These are phyloP conservation scores for Colletotrichum paranaense DNA, from an alignment of 2,329 filamentous ascomycete species.

Conservation along the genomic window DNA sequence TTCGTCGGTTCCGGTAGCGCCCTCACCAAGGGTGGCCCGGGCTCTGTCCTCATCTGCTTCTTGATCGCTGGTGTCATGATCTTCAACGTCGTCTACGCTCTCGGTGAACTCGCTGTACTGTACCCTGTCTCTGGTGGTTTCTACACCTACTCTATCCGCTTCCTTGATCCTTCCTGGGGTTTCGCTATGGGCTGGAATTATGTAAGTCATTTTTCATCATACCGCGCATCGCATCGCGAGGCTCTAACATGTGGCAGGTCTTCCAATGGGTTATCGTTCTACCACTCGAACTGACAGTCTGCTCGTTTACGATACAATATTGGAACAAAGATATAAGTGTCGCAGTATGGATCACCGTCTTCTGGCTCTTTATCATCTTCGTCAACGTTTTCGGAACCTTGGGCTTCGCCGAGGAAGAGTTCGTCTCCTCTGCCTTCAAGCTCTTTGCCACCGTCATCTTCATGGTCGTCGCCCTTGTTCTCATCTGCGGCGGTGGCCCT, in stretches of 20 bases:
- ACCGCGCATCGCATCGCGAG: not conserved
- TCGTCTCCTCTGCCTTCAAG: conserved; percentile 66
- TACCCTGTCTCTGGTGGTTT: conserved; percentile 73
- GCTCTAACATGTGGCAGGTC: conserved; percentile 38
- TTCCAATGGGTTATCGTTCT: conserved; percentile 63
- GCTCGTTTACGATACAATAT: conserved; percentile 61
- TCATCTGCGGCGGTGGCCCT: conserved; percentile 69
- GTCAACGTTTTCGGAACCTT: conserved; percentile 68
- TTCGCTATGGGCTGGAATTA: conserved; percentile 66
- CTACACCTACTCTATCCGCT: conserved; percentile 70
- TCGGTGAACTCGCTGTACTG: conserved; percentile 71
- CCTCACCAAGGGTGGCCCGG: conserved; percentile 61
- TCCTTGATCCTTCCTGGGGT: conserved; percentile 71
- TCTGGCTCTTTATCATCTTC: conserved; percentile 59
- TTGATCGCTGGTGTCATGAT: conserved; percentile 69
- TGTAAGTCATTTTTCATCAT: conserved; percentile 19
- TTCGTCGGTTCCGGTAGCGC: conserved; percentile 70
- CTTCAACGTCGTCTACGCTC: conserved; percentile 69
- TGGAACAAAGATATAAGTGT: conserved; percentile 60
- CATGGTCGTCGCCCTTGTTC: conserved; percentile 69
- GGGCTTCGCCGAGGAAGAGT: conserved; percentile 67
- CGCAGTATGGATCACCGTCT: conserved; percentile 65
- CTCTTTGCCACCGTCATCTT: conserved; percentile 68
- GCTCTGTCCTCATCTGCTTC: conserved; percentile 61
- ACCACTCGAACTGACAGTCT: conserved; percentile 63